Evolutionary conservation across 148 eudicot genomes (phyloP).

Genomic region (Diospyros lotus): DNA sequence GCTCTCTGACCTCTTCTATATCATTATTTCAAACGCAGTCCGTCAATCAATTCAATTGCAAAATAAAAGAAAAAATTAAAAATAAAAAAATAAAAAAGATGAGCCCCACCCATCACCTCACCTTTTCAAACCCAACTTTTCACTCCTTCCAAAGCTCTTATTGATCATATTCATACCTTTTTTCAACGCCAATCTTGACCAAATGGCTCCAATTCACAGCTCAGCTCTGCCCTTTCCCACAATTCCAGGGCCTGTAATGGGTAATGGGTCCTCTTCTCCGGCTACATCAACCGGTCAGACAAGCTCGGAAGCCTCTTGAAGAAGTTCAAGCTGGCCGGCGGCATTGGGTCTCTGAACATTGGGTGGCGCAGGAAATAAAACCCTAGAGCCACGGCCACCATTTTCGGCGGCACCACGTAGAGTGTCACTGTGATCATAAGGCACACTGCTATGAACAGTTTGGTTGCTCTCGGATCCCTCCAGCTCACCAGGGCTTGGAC

Average conservation of each 20-base stretch:
- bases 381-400: constrained; percentile 98
- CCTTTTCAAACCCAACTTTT: constrained; percentile 15
- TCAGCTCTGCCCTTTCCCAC: not conserved
- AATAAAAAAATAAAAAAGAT: not conserved
- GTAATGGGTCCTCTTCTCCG: not conserved
- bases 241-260: constrained; percentile 9
- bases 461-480: constrained; percentile 96
- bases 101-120: constrained; percentile 10
- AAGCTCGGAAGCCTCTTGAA: constrained; percentile 88
- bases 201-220: not conserved
- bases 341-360: constrained; percentile 98
- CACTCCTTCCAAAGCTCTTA: constrained; percentile 26
- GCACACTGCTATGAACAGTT: constrained; percentile 78
- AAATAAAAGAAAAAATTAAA: constrained; percentile 6
- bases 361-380: constrained; percentile 95
- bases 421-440: constrained; percentile 57
- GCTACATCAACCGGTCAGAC: constrained; percentile 77
- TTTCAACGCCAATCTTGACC: constrained; percentile 17
- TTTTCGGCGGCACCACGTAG: constrained; percentile 81
- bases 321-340: constrained; percentile 83
- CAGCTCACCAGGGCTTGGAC: constrained; percentile 92
- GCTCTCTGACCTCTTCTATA: not conserved
- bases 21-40: constrained; percentile 21
- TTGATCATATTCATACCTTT: not conserved
- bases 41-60: constrained; percentile 26